phyloP scores from a whole-genome alignment of 2,329 filamentous ascomycete genomes.

The Fonsecaea multimorphosa region DNA sequence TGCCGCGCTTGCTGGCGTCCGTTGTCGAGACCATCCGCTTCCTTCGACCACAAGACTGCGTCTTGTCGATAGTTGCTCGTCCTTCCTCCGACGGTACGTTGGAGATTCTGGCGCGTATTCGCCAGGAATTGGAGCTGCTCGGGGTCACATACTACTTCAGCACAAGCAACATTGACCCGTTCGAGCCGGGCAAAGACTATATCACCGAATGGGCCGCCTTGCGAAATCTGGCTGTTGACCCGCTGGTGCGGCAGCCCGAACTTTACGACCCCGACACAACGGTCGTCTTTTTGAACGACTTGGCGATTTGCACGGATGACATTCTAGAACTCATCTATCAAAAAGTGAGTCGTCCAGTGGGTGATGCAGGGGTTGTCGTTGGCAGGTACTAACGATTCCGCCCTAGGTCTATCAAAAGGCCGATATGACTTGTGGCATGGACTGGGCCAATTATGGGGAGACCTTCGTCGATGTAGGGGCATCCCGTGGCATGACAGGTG shows the following conservation, averaged over 20 bases:
- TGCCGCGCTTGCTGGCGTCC: conserved; percentile 60
- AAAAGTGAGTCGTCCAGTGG: conserved; percentile 16
- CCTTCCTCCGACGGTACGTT: conserved; percentile 61
- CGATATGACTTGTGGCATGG: conserved; percentile 65
- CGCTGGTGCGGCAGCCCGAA: conserved; percentile 46
- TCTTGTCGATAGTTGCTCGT: conserved; percentile 63
- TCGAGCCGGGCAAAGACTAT: conserved; percentile 47
- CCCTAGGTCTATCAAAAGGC: conserved; percentile 49
- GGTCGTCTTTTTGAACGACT: conserved; percentile 62
- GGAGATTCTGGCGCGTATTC: conserved; percentile 56
- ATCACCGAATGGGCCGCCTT: conserved; percentile 58
- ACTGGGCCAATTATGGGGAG: conserved; percentile 59
- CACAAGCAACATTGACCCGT: conserved; percentile 54
- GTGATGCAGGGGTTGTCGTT: background rate
- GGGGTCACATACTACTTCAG: conserved; percentile 38
- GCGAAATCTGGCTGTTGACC: conserved; percentile 60
- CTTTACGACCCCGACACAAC: conserved; percentile 48
- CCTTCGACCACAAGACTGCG: conserved; percentile 59
- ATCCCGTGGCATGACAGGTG: conserved; percentile 58
- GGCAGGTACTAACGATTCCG: background rate
- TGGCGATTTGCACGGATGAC: conserved; percentile 60
- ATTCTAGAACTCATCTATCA: conserved; percentile 64
- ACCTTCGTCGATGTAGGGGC: conserved; percentile 66
- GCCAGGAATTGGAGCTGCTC: conserved; percentile 46
- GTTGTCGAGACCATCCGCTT: conserved; percentile 59